Base-by-base conservation (phyloP, 2,329 filamentous ascomycete species). In the Exophiala alcalophila region DNA sequence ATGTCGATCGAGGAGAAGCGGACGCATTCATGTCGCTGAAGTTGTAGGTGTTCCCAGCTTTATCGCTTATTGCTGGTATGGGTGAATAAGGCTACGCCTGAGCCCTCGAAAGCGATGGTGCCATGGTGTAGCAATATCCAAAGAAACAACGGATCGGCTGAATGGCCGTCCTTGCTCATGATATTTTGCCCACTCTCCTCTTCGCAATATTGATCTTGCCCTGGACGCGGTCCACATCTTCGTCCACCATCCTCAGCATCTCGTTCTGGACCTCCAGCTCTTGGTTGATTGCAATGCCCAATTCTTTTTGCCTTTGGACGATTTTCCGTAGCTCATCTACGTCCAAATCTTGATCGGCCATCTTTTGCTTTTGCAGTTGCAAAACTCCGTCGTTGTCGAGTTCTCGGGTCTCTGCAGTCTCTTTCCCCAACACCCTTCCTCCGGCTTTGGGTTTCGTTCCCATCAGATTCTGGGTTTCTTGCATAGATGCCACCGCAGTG, bases 371-470 rank as follows among this genome's bases (percentile, higher is more conserved):
- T 61, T 83, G 80, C 47, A 83, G 57, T 60, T 81, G 78, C 53
- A 83, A 50, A 10, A 83, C 76, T 0, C 79, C 79, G n/a, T 73
- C 64, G 49, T 83, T 83, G 59, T 82, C 80, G 49, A 82, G 57
- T 54, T 81, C 77, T 9, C 79, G 65, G 7, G 80, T 83, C 26
- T 73, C 68, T 49, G 78, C 74, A 1, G 79, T 83, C 63, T 83
- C 80, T 33, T 69, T 69, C 54, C 69, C 56, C 59, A 76, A 30
- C 55, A 78, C 51, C 50, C 77, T 42, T 61, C 78, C 55, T 64
- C 75, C 39, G 61, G 68, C 25, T 12, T 12, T 69, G 60, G 24
- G 59, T 57, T 24, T 57, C 53, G 27, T 40, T 9, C 27, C 42
- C 23, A 72, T 53, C 21, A 71, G 57, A n/a, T 63, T 61, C 32